phyloP scores from a whole-genome alignment of 192 early-diverging fungal genomes.

The Coemansia guatemalensis region DNA sequence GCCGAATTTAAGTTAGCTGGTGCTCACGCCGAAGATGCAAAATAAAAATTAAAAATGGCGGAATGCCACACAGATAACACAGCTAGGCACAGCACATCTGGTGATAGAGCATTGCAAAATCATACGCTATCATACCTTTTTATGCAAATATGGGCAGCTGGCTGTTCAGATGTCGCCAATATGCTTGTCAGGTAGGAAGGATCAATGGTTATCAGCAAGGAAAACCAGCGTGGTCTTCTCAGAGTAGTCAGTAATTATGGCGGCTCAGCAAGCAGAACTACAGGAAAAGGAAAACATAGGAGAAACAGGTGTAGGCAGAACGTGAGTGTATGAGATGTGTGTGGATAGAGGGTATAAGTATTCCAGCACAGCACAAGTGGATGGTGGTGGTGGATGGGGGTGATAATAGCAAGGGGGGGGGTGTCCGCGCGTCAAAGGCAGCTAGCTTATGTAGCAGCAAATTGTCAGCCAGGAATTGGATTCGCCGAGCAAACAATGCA shows the following conservation, averaged over 20 bases:
- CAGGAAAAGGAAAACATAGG: neutral
- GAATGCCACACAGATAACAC: slow-evolving; percentile 7
- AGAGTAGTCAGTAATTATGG: neutral
- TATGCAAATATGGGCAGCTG: neutral
- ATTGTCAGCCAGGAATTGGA: slow-evolving; percentile 16
- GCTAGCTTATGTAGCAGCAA: slow-evolving; percentile 18
- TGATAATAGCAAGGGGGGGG: neutral
- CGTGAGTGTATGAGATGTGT: neutral
- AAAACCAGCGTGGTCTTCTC: neutral
- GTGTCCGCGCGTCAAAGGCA: neutral
- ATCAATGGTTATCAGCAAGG: neutral
- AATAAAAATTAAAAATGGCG: neutral
- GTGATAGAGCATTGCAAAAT: slow-evolving; percentile 5
- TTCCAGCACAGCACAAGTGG: neutral
- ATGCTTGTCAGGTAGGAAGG: neutral
- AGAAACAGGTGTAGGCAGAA: neutral
- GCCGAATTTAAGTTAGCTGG: neutral
- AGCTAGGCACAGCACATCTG: neutral
- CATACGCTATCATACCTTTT: slow-evolving; percentile 10
- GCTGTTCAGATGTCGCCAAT: neutral
- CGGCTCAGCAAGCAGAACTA: neutral
- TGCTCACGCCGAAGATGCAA: neutral
- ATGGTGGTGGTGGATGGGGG: neutral
- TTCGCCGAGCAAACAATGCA: slow-evolving; percentile 19
- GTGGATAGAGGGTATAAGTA: neutral